Evolutionary conservation across 495 filamentous ascomycete genomes (phyloP).

Genomic region (Penicillium simplicissimum): DNA sequence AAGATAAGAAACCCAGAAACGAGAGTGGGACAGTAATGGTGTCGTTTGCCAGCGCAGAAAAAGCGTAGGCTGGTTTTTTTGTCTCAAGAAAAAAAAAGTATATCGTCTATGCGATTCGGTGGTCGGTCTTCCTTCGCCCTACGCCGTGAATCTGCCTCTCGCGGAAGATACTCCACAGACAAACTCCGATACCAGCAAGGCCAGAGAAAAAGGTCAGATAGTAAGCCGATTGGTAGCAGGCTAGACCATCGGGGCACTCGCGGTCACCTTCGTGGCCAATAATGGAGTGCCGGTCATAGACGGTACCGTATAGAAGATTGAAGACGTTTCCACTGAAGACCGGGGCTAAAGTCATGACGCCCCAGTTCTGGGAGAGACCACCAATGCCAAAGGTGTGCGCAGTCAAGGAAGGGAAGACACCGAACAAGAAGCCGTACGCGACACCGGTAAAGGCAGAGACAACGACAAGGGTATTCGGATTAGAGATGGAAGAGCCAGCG

Average conservation of each 20-base stretch:
- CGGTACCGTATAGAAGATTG: slow-evolving; percentile 76
- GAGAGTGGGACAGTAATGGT: not conserved
- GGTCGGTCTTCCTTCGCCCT: slow-evolving; percentile 34
- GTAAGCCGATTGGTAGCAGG: slow-evolving; percentile 82
- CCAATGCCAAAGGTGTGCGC: slow-evolving; percentile 89
- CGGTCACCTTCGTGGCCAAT: slow-evolving; percentile 66
- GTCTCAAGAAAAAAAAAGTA: not conserved
- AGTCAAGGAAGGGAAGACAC: slow-evolving; percentile 88
- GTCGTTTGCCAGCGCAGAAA: not conserved
- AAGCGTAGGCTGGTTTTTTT: not conserved
- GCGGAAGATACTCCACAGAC: slow-evolving; percentile 74
- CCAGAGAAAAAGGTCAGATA: slow-evolving; percentile 78
- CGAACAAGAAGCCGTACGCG: slow-evolving; percentile 92
- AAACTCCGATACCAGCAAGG: slow-evolving; percentile 64
- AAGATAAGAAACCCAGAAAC: not conserved
- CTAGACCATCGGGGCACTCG: slow-evolving; percentile 74
- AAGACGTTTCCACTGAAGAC: slow-evolving; percentile 87
- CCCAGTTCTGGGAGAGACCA: slow-evolving; percentile 92
- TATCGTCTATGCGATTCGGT: slow-evolving; percentile 36
- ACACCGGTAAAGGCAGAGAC: slow-evolving; percentile 84
- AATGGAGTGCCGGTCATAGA: slow-evolving; percentile 79
- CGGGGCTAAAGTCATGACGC: slow-evolving; percentile 85
- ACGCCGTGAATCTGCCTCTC: slow-evolving; percentile 48
- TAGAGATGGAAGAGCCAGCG: slow-evolving; percentile 72
- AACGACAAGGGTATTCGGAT: slow-evolving; percentile 73